Evolutionary conservation across 495 filamentous ascomycete genomes (phyloP), one percentile per base, ranked within the genome.

Genomic region (Parathielavia hyrcaniae): DNA sequence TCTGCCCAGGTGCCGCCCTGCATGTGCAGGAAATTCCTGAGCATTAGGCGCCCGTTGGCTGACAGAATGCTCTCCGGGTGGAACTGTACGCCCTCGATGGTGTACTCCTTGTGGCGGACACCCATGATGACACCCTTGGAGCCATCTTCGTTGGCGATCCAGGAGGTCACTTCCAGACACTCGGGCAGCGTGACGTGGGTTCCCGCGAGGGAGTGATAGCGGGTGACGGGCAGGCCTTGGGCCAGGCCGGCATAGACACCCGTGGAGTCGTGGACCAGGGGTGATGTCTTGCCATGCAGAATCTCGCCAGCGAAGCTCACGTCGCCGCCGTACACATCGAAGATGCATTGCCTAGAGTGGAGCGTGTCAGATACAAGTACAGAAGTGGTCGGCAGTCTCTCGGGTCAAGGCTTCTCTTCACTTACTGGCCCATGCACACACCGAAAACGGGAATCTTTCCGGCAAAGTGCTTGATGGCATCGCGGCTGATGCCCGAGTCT

Each of bases 21-120:
- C 78, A 96, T 85, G 51, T 77, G 79, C 30, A 98, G 75, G 70
- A 98, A 98, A 66, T 97, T 98, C 64, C 82, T 85, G 64, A 97
- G 80, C 89, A 98, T 97, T 10, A 79, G 67, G 32, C 89, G 87
- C 12, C 93, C 93, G 58, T 93, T 84, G 55, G 84, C 88, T 0
- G 93, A 97, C 32, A 98, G 73, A 53, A 98, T 98, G 68, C 92
- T 97, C 71, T 98, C 93, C 0, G 93, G 93, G 67, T 98, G 93
- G 69, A 97, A 98, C 68, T 98, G 93, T 17, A 97, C 91, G 34
- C 92, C 93, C 67, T 98, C 93, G 5, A 98, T 79, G 0, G 88
- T 77, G 65, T 87, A 84, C 67, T 92, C 81, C 73, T 95, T 96
- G 75, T 99, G 93, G 20, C 93, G 81, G 12, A 97, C 85, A 19